Base-by-base conservation (phyloP, 768 basidiomycete genomes). In the Candolleomyces eurysporus region DNA sequence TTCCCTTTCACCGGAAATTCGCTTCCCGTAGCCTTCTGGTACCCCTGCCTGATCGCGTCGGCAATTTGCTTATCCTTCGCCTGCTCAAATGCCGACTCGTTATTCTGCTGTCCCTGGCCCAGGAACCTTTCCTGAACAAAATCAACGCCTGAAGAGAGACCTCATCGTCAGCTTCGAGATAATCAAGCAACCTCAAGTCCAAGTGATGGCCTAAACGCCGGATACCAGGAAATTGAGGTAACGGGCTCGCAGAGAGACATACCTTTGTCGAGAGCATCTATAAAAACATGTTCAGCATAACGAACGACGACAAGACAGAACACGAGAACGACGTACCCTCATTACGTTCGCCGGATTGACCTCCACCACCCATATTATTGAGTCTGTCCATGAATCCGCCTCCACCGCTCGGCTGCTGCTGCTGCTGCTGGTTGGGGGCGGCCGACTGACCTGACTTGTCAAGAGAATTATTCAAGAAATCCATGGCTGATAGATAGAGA, bases 1-100 rank as follows among this genome's bases (percentile, higher is more conserved):
- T 26, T 26, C 4, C 26, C 26, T 26, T 26, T 26, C 26, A 26
- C 26, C 26, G 26, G 26, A 26, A 80, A 69, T 13, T 79, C 77
- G 21, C 66, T 65, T 13, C 79, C 79, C 26, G 77, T 77, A 7
- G 67, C 56, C 39, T 64, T 65, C 68, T 77, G 76, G 60, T 71
- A 79, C 26, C 67, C 66, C 7, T 59, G 58, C 10, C 77, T 67
- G 57, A 81, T 77, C 4, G 69, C 70, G 57, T 77, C 77, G n/a
- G 73, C 70, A 57, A 81, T 79, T 59, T 74, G 70, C 61, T 78
- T 72, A 62, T 79, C 79, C 63, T 80, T 80, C 10, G 72, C 68
- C 63, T 80, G 76, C 66, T 80, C 78, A 26, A 74, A 26, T 0
- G 77, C 77, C 22, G 69, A 73, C 65, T 82, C 79, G 66, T 82